Conservation (phyloP, 163 green algal genomes). For the Volvox carteri region DNA sequence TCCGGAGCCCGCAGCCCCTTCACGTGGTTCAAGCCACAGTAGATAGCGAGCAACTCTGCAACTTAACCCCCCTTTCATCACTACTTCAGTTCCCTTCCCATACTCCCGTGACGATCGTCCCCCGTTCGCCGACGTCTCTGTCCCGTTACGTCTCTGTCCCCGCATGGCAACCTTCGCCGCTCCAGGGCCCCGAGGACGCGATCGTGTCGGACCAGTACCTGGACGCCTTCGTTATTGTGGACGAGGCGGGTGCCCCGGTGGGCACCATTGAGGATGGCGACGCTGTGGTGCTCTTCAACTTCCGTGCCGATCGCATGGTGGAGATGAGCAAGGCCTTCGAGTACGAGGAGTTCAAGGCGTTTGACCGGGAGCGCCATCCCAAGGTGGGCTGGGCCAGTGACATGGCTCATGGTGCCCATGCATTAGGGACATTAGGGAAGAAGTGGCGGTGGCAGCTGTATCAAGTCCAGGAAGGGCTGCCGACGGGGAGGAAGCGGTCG, state of each 20-base stretch:
- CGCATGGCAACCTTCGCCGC: neutral
- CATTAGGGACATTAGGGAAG: too few species aligned
- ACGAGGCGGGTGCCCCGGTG: constrained; percentile 86
- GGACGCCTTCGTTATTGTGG: constrained; percentile 91
- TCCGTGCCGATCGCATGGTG: constrained; percentile 94
- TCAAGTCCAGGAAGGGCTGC: too few species aligned
- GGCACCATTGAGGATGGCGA: constrained; percentile 93
- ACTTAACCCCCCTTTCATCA: too few species aligned
- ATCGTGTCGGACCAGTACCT: constrained; percentile 90
- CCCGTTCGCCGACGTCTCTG: too few species aligned
- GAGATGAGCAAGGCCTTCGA: constrained; percentile 97
- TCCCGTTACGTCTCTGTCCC: neutral
- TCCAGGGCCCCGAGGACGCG: constrained; percentile 67
- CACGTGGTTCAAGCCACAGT: too few species aligned
- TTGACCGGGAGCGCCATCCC: constrained; percentile 74
- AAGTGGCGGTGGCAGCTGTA: too few species aligned
- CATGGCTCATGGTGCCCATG: too few species aligned
- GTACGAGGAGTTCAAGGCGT: constrained; percentile 82
- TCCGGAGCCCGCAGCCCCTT: too few species aligned
- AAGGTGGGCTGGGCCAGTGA: constrained; percentile 45
- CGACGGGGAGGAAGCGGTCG: too few species aligned
- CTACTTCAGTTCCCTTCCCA: too few species aligned
- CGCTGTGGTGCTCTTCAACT: constrained; percentile 97
- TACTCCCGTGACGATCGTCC: too few species aligned
- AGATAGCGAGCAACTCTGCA: too few species aligned